Conservation (phyloP, 305 asterid species). For the Solanum hybrid region DNA sequence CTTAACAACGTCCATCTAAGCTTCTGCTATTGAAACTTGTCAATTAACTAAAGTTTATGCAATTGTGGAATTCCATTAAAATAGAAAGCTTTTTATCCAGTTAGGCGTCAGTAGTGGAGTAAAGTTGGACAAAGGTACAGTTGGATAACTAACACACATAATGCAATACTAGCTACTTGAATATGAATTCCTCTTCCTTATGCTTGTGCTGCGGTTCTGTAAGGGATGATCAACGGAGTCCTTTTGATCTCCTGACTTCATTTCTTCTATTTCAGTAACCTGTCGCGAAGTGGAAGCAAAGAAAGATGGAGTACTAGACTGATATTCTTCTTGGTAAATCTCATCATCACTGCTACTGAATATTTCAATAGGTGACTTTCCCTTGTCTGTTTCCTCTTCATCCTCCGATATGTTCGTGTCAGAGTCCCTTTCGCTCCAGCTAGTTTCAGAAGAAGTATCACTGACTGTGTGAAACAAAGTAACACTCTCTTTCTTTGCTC, state of each 20-base stretch:
- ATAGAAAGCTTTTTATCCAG: background rate
- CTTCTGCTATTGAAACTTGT: background rate
- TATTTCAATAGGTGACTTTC: slow-evolving; percentile 31
- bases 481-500: slow-evolving; percentile 48
- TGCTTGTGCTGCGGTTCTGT: slow-evolving; percentile 18
- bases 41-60: background rate
- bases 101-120: background rate
- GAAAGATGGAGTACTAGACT: slow-evolving; percentile 10
- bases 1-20: background rate
- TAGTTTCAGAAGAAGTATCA: slow-evolving; percentile 24
- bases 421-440: slow-evolving; percentile 10
- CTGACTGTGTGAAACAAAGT: slow-evolving; percentile 49
- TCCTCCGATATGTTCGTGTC: slow-evolving; percentile 11
- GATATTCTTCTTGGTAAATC: slow-evolving; percentile 12
- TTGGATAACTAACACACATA: background rate
- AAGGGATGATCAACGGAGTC: slow-evolving; percentile 7
- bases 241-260: slow-evolving; percentile 8
- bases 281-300: slow-evolving; percentile 17
- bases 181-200: slow-evolving; percentile 56
- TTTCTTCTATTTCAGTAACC: slow-evolving; percentile 29
- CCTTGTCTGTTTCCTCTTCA: slow-evolving; percentile 16
- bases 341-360: slow-evolving; percentile 22
- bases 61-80: background rate
- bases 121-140: background rate
- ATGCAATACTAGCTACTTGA: slow-evolving; percentile 17